phyloP scores from a whole-genome alignment of 73 alveolate genomes.

The Uronychia binucleata region DNA sequence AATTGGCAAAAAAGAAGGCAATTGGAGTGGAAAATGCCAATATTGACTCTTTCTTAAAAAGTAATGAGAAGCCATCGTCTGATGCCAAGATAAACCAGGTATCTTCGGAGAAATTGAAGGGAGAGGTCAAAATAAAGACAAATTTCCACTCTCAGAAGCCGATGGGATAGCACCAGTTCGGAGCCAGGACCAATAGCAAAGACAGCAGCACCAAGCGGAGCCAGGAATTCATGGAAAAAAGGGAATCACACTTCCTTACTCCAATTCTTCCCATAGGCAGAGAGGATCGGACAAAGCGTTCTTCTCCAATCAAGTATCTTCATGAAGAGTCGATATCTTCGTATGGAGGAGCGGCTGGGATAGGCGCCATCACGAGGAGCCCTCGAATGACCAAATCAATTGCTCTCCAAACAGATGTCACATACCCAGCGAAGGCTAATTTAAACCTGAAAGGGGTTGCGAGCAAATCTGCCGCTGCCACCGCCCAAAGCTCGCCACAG shows the following conservation, averaged over 20 bases:
- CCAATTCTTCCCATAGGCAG: background rate
- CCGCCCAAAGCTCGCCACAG: background rate
- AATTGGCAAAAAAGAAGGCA: too few relatives aligned
- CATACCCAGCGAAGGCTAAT: background rate
- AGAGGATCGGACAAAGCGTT: background rate
- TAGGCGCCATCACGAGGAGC: background rate
- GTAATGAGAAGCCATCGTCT: too few relatives aligned
- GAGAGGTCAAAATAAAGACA: too few relatives aligned
- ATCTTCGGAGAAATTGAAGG: too few relatives aligned
- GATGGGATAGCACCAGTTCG: too few relatives aligned
- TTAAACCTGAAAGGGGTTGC: background rate
- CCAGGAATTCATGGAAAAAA: background rate
- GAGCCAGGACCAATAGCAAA: background rate
- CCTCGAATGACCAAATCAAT: background rate
- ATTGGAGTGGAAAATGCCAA: too few relatives aligned
- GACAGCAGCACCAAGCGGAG: background rate
- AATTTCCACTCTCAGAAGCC: too few relatives aligned
- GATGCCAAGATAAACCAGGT: too few relatives aligned
- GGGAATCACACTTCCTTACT: background rate
- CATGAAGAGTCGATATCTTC: background rate
- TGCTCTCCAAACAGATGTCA: background rate
- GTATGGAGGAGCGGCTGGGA: background rate
- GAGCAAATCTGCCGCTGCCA: background rate
- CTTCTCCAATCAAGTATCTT: background rate
- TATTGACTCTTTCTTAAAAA: too few relatives aligned